Evolutionary conservation across 1,284 basidiomycete species (phyloP).

Genomic region (Leccinum ponderosum): DNA sequence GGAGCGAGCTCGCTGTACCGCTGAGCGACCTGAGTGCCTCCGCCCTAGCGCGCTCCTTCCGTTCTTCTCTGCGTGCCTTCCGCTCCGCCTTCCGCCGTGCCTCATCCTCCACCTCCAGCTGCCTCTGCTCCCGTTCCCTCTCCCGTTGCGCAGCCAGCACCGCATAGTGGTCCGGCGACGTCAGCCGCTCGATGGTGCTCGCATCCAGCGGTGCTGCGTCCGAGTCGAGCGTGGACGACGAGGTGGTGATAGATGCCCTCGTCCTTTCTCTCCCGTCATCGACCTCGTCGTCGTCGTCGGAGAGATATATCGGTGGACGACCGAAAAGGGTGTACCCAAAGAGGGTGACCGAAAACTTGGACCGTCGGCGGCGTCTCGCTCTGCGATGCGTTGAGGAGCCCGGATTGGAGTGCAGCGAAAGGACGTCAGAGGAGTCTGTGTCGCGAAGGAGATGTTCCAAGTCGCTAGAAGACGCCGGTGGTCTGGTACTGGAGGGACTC

Average conservation of each 20-base stretch:
- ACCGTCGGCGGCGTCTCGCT: constrained; percentile 36
- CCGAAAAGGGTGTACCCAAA: constrained; percentile 70
- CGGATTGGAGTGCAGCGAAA: constrained; percentile 67
- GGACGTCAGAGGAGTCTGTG: constrained; percentile 49
- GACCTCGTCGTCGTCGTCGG: constrained; percentile 37
- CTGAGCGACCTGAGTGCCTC: constrained; percentile 43
- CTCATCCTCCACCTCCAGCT: constrained; percentile 40
- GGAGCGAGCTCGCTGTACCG: constrained; percentile 9
- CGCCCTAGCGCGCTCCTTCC: constrained; percentile 46
- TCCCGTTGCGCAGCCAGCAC: constrained; percentile 35
- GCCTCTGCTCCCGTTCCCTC: constrained; percentile 25
- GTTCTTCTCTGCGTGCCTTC: constrained; percentile 43
- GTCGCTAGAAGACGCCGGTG: constrained; percentile 46
- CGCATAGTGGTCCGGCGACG: constrained; percentile 36
- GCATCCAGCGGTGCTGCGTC: constrained; percentile 65
- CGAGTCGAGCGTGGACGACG: constrained; percentile 60
- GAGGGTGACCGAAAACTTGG: constrained; percentile 52
- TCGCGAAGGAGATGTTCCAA: constrained; percentile 57
- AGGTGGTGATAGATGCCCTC: constrained; percentile 31
- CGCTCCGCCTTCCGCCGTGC: constrained; percentile 48
- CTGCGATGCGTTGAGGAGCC: constrained; percentile 38
- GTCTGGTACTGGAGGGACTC: constrained; percentile 12
- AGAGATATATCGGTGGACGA: constrained; percentile 53
- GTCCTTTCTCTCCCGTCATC: constrained; percentile 10
- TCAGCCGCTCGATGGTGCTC: constrained; percentile 50